Conservation (phyloP, 768 basidiomycete species). For the Lepiota venenata region DNA sequence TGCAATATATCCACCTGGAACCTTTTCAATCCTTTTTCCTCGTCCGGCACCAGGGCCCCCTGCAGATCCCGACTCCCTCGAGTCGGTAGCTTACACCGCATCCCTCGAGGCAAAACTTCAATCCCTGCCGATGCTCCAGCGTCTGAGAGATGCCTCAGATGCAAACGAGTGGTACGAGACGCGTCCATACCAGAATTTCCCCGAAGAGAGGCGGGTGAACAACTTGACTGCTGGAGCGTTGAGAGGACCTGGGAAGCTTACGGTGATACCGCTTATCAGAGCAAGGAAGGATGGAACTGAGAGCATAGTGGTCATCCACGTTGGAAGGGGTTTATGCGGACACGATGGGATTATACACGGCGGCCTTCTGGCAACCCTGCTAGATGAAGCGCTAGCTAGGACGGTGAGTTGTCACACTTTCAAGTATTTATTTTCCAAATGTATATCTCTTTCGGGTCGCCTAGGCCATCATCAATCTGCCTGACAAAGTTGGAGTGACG, state of each 20-base stretch:
- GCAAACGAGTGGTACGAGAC: slow-evolving; percentile 70
- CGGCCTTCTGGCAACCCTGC: slow-evolving; percentile 82
- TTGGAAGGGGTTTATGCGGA: slow-evolving; percentile 86
- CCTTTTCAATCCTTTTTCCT: slow-evolving; percentile 70
- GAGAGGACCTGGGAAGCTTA: slow-evolving; percentile 85
- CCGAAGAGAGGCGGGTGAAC: slow-evolving; percentile 76
- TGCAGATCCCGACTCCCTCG: slow-evolving; percentile 46
- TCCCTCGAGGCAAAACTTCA: slow-evolving; percentile 70
- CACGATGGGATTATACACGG: slow-evolving; percentile 96
- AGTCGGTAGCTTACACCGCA: slow-evolving; percentile 53
- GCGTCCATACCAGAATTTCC: slow-evolving; percentile 67
- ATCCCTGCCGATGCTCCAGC: slow-evolving; percentile 51
- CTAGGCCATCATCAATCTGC: slow-evolving; percentile 83
- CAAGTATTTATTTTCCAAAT: background rate
- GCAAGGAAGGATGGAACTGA: slow-evolving; percentile 74
- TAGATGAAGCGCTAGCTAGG: slow-evolving; percentile 83
- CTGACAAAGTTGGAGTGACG: slow-evolving; percentile 90
- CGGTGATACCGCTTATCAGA: slow-evolving; percentile 74
- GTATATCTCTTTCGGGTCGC: background rate
- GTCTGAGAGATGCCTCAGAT: slow-evolving; percentile 45
- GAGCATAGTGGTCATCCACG: slow-evolving; percentile 67
- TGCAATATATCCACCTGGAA: slow-evolving; percentile 65
- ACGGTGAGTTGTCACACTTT: slow-evolving; percentile 44
- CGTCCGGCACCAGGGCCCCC: slow-evolving; percentile 72
- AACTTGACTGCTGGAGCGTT: slow-evolving; percentile 82